Evolutionary conservation across 1,139 yeast genomes (phyloP).

Genomic region (Saccharomycopsis hybrid): DNA sequence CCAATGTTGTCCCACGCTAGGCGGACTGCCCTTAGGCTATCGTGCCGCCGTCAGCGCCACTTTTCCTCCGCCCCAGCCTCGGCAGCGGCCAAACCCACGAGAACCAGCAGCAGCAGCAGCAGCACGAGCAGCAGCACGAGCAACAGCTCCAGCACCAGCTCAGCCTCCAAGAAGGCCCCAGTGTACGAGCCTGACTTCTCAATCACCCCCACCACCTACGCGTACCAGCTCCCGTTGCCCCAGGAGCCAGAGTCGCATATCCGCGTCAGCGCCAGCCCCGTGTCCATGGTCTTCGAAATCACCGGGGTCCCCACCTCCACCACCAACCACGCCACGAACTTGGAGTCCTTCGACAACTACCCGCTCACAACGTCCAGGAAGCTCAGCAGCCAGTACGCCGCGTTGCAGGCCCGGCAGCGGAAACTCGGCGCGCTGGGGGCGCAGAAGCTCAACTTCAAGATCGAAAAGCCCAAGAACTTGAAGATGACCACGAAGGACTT

Average conservation of each 20-base stretch:
- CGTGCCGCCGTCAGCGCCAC: too few species aligned
- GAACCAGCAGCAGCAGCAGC: too few species aligned
- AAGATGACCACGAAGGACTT: constrained; percentile 73
- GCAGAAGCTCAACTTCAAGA: constrained; percentile 13
- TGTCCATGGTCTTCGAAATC: constrained; percentile 22
- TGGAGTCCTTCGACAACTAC: constrained; percentile 36
- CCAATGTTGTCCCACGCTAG: too few species aligned
- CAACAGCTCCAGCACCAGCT: too few species aligned
- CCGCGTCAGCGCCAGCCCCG: constrained; percentile 20
- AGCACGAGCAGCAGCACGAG: too few species aligned
- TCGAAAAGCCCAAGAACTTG: constrained; percentile 49
- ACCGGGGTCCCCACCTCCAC: constrained; percentile 22
- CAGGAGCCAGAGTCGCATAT: constrained; percentile 22
- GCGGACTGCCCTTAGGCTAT: too few species aligned
- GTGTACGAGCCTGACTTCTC: constrained; percentile 32
- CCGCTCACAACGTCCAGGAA: constrained; percentile 44
- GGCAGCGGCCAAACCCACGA: too few species aligned
- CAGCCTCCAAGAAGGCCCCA: too few species aligned
- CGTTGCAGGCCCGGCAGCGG: background rate
- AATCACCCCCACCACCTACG: constrained; percentile 31
- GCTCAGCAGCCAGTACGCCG: constrained; percentile 34
- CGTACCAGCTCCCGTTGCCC: constrained; percentile 30
- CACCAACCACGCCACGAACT: constrained; percentile 26
- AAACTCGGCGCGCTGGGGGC: constrained; percentile 24
- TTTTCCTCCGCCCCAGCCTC: too few species aligned